phyloP scores from a whole-genome alignment of 352 stramenopile species.

The Phytophthora syringae region DNA sequence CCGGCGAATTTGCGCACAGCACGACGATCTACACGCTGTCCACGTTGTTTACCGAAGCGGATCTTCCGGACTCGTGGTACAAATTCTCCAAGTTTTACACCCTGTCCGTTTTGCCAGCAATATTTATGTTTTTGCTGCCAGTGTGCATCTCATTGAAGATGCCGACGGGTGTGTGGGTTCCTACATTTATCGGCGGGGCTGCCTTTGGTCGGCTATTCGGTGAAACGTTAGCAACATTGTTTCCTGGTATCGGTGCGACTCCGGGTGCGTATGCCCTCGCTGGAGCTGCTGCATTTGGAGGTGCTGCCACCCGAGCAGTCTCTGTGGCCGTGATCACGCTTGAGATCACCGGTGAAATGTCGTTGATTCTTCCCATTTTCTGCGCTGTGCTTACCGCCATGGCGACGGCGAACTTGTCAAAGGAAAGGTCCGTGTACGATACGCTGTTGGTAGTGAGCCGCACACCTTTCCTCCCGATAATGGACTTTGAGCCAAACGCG shows the following conservation, averaged over 20 bases:
- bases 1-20: constrained; percentile 58
- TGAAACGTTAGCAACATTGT: constrained; percentile 50
- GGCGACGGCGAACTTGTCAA: constrained; percentile 51
- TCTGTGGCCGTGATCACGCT: constrained; percentile 82
- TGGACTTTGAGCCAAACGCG: constrained; percentile 63
- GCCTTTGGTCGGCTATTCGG: constrained; percentile 74
- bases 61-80: constrained; percentile 46
- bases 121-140: constrained; percentile 63
- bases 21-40: constrained; percentile 57
- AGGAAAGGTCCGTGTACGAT: constrained; percentile 75
- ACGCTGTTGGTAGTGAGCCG: constrained; percentile 65
- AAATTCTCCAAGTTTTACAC: constrained; percentile 64
- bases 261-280: constrained; percentile 74
- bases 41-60: constrained; percentile 53
- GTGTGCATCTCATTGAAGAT: constrained; percentile 75
- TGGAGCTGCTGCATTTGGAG: constrained; percentile 68
- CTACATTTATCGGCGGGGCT: constrained; percentile 79
- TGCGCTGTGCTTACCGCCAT: constrained; percentile 65
- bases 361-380: constrained; percentile 79
- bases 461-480: constrained; percentile 71
- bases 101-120: constrained; percentile 40
- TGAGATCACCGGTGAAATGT: constrained; percentile 78
- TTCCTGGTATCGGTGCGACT: constrained; percentile 6
- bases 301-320: constrained; percentile 65
- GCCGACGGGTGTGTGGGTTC: constrained; percentile 76